phyloP scores from a whole-genome alignment of 2,329 filamentous ascomycete species.

The Gremmenia infestans region DNA sequence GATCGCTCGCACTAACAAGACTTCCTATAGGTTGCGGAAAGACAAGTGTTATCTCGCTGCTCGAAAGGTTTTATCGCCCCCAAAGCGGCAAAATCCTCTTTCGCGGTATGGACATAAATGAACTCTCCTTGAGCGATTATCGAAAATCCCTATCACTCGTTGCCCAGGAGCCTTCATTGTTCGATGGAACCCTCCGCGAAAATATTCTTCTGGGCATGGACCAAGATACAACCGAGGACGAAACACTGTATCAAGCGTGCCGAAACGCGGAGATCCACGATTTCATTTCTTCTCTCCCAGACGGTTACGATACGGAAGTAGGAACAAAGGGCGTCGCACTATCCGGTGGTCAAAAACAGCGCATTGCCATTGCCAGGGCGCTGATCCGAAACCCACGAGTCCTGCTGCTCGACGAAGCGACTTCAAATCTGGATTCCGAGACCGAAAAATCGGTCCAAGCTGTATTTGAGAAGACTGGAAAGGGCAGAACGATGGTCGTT shows the following conservation, averaged over 20 bases:
- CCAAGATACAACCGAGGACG: conserved; percentile 42
- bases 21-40: conserved; percentile 51
- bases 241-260: conserved; percentile 58
- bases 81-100: conserved; percentile 56
- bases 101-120: conserved; percentile 52
- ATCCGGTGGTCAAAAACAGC: conserved; percentile 90
- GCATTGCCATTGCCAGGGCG: conserved; percentile 78
- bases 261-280: conserved; percentile 83
- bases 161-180: conserved; percentile 67
- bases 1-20: neutral
- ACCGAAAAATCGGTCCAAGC: conserved; percentile 53
- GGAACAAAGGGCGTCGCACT: conserved; percentile 85
- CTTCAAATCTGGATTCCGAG: conserved; percentile 48
- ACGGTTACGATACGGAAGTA: conserved; percentile 85
- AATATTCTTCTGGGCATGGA: conserved; percentile 63
- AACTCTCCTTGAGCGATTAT: conserved; percentile 57
- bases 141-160: conserved; percentile 62
- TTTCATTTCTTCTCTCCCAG: conserved; percentile 73
- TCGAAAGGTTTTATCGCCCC: conserved; percentile 66
- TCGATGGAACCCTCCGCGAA: conserved; percentile 60
- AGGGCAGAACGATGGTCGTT: conserved; percentile 45
- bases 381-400: conserved; percentile 61
- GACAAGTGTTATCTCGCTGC: conserved; percentile 61
- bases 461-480: conserved; percentile 59
- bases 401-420: conserved; percentile 68